phyloP scores from a whole-genome alignment of 2,329 filamentous ascomycete genomes.

The Arthrobotrys entomopaga region DNA sequence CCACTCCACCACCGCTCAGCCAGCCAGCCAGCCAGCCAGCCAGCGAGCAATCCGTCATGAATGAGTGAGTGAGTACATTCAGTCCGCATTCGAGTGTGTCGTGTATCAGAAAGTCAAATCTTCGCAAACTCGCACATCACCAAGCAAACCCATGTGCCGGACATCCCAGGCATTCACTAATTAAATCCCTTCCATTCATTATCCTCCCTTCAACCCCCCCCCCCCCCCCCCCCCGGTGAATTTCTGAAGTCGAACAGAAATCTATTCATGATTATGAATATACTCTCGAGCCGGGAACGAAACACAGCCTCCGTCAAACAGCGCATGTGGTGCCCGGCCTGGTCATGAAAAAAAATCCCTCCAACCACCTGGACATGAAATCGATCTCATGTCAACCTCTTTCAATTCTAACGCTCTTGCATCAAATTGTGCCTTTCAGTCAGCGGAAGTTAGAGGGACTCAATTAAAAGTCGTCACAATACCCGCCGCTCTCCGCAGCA shows the following conservation, averaged over 20 bases:
- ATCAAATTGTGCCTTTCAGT: constrained; percentile 2
- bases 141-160: no score
- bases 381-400: neutral
- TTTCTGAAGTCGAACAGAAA: no score
- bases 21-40: no score
- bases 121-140: neutral
- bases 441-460: constrained; percentile 14
- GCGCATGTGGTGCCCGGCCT: constrained; percentile 28
- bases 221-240: neutral
- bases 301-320: constrained; percentile 42
- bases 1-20: no score
- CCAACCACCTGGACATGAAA: constrained; percentile 28
- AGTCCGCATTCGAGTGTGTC: no score
- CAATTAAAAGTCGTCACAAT: no score
- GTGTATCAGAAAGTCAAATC: constrained; percentile 15
- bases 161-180: no score
- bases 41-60: no score
- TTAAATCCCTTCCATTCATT: no score
- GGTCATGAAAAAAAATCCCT: constrained; percentile 11
- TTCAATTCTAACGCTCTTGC: constrained; percentile 2
- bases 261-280: no score
- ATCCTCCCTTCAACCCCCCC: constrained; percentile 9
- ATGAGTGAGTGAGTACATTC: no score
- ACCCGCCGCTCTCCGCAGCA: constrained; percentile 35
- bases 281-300: no score